Conservation (phyloP, 2,329 filamentous ascomycete genomes). For the Phialophora expanda region DNA sequence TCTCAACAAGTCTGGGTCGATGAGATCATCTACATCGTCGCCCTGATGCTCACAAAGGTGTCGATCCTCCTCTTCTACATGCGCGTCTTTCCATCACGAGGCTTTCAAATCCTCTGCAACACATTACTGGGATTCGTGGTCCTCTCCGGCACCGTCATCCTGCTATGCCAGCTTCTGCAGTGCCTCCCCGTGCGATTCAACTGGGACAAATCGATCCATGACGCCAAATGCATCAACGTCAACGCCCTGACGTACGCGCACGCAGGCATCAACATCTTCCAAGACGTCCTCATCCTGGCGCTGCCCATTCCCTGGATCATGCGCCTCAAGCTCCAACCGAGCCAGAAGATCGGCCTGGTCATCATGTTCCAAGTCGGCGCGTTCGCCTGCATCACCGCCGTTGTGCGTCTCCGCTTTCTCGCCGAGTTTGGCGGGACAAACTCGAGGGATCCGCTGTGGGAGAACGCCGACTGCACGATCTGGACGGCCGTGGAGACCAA, state of each 20-base stretch:
- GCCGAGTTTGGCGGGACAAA: neutral
- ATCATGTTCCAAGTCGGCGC: constrained; percentile 60
- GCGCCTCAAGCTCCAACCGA: constrained; percentile 53
- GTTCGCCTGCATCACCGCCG: constrained; percentile 35
- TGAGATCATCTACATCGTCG: constrained; percentile 55
- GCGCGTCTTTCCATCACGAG: constrained; percentile 56
- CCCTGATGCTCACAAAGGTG: constrained; percentile 56
- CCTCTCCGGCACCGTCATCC: constrained; percentile 48
- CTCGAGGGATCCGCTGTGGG: constrained; percentile 1
- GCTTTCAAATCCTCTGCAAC: constrained; percentile 44
- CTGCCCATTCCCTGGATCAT: constrained; percentile 58
- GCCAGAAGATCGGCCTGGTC: constrained; percentile 57
- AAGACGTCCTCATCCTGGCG: constrained; percentile 60
- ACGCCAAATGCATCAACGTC: constrained; percentile 57
- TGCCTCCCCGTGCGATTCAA: constrained; percentile 52
- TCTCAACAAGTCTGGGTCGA: constrained; percentile 35
- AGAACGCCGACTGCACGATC: neutral
- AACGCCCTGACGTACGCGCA: constrained; percentile 59
- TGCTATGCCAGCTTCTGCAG: constrained; percentile 41
- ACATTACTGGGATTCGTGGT: constrained; percentile 53
- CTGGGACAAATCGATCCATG: constrained; percentile 56
- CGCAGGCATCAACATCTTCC: constrained; percentile 58
- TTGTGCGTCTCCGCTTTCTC: neutral
- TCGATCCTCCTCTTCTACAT: constrained; percentile 62
- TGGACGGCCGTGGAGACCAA: neutral